Conservation (phyloP, 1,284 basidiomycete genomes). For the Ganoderma resinaceum region DNA sequence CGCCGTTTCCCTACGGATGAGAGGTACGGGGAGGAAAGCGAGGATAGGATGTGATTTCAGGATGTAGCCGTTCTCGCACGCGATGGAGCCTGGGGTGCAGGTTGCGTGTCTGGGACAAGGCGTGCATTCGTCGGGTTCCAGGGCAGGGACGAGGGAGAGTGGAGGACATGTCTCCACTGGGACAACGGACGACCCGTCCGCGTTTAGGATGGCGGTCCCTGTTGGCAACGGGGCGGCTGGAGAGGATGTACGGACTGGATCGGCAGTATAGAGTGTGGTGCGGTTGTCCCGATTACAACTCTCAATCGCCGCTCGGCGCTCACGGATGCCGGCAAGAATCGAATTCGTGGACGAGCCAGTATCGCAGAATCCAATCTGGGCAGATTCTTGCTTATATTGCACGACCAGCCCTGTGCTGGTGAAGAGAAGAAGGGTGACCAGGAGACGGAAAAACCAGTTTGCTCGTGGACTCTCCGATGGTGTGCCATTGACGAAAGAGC, state of each 20-base stretch:
- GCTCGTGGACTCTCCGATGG: conserved; percentile 1
- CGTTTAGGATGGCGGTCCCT: conserved; percentile 11
- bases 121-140: conserved; percentile 77
- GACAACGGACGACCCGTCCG: conserved; percentile 9
- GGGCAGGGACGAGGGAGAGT: conserved; percentile 60
- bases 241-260: conserved; percentile 38
- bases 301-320: conserved; percentile 54
- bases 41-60: conserved; percentile 70
- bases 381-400: conserved; percentile 71
- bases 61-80: conserved; percentile 81
- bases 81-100: conserved; percentile 70
- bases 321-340: conserved; percentile 57
- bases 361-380: conserved; percentile 86
- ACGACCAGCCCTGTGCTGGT: conserved; percentile 50
- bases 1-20: conserved; percentile 20
- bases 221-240: conserved; percentile 31
- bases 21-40: conserved; percentile 53
- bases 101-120: conserved; percentile 85
- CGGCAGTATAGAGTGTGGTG: conserved; percentile 46
- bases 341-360: conserved; percentile 68
- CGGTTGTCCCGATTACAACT: conserved; percentile 67
- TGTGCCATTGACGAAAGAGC: conserved; percentile 28
- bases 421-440: conserved; percentile 48
- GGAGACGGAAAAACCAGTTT: conserved; percentile 43
- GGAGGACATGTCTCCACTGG: conserved; percentile 56